phyloP scores from a whole-genome alignment of 305 asterid genomes.

The Solanum hybrid region DNA sequence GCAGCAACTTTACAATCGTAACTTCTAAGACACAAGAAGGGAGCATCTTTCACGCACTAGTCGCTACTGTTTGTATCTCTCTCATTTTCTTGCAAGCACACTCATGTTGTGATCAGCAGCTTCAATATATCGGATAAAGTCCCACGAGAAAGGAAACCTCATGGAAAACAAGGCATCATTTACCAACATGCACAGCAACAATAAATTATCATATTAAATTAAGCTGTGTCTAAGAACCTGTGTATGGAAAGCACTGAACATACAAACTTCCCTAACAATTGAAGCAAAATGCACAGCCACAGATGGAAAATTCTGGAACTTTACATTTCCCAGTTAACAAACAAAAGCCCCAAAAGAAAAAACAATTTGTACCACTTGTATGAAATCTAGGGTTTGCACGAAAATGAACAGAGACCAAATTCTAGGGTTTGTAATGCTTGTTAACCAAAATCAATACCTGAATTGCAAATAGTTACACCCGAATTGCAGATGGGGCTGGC shows the following conservation, averaged over 20 bases:
- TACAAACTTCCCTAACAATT: neutral
- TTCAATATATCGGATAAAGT: neutral
- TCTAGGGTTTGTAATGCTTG: neutral
- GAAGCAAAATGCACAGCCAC: neutral
- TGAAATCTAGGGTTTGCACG: neutral
- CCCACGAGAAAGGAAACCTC: neutral
- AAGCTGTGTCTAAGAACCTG: neutral
- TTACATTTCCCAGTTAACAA: neutral
- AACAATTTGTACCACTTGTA: neutral
- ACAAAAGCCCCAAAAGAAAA: neutral
- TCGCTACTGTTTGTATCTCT: neutral
- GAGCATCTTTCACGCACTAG: neutral
- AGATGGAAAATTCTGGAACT: neutral
- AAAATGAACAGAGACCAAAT: neutral
- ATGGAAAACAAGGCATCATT: neutral
- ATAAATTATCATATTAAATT: neutral
- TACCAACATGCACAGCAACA: neutral
- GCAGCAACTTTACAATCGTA: neutral
- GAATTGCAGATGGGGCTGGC: neutral
- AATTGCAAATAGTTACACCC: neutral
- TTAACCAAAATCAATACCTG: slow-evolving; percentile 1
- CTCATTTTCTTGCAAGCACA: neutral
- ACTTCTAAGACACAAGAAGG: neutral
- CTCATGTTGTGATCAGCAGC: neutral
- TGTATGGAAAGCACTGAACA: slow-evolving; percentile 1